Percentiles rank a stretch among this genome's conserved stretches.
These are phyloP conservation scores for Lentinula boryana DNA, from an alignment of 768 basidiomycete species.

Conservation along the genomic window DNA sequence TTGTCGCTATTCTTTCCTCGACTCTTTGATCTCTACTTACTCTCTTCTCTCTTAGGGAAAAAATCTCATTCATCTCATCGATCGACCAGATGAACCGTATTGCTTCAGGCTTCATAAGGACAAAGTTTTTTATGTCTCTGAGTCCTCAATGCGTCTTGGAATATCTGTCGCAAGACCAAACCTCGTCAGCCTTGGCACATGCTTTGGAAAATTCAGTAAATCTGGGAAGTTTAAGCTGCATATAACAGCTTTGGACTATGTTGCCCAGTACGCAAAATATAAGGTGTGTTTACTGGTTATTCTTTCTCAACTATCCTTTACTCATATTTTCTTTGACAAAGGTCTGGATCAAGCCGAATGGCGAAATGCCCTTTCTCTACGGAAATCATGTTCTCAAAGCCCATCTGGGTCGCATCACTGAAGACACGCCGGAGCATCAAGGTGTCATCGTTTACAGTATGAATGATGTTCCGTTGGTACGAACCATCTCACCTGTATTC, in stretches of 20 bases:
- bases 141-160: conserved; percentile 87
- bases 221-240: conserved; percentile 97
- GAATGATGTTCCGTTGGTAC: conserved; percentile 88
- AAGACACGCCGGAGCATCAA: conserved; percentile 98
- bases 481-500: conserved; percentile 15
- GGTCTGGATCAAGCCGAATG: conserved; percentile 99
- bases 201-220: conserved; percentile 97
- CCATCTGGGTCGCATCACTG: conserved; percentile 96
- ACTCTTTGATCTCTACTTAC: neutral
- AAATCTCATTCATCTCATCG: conserved; percentile 92
- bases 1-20: conserved; percentile 44
- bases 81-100: conserved; percentile 89
- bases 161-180: conserved; percentile 91
- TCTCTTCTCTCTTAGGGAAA: conserved; percentile 61
- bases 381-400: conserved; percentile 99
- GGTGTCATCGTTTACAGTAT: conserved; percentile 96
- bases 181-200: conserved; percentile 89
- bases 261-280: conserved; percentile 96
- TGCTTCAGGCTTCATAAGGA: conserved; percentile 95
- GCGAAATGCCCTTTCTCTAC: conserved; percentile 99
- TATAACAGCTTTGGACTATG: conserved; percentile 86
- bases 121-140: conserved; percentile 94
- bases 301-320: neutral
- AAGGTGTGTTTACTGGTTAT: conserved; percentile 52
- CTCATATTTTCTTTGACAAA: conserved; percentile 20